Evolutionary conservation across 768 basidiomycete genomes (phyloP), one percentile per base, ranked within the genome.

Genomic region (Chiua virens): DNA sequence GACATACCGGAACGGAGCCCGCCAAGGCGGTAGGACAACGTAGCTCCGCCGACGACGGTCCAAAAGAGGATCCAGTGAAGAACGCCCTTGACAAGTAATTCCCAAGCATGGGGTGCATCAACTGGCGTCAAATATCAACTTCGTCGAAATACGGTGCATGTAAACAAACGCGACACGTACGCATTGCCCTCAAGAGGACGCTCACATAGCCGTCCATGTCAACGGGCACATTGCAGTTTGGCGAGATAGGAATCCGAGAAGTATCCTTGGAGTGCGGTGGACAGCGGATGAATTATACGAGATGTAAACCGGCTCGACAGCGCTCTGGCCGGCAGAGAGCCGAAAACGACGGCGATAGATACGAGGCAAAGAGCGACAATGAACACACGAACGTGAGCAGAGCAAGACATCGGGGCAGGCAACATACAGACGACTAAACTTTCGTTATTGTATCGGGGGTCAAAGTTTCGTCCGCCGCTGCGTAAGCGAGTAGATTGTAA

Each of bases 281-380:
- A 30, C 11, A 13, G 17, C 17, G n/a, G 37, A 37, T 17, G 4
- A 37, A 37, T n/a, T 22, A 8, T 20, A 34, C n/a, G 37, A 21
- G 32, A 21, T 3, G 21, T 41, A 5, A 37, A 21, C 25, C 20
- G 41, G 42, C 39, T 46, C 20, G 36, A 30, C 21, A 49, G 17
- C 5, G 47, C 42, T 40, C 47, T 42, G 41, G 23, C 52, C 49
- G 38, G 57, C 50, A 55, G 51, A 55, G 45, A 48, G 6, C 48
- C 48, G 18, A 47, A 38, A 32, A 49, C 20, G 38, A 59, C 13
- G 11, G 35, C 3, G 2, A 50, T n/a, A 2, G 22, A 59, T 20
- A 55, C 15, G 45, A 59, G 36, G 28, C 47, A 60, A 53, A 60
- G 58, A 60, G 53, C 58, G 57, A 53, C 58, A 11, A 52, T 42